Evolutionary conservation across 306 rosid genomes (phyloP).

Genomic region (Vigna angularis): DNA sequence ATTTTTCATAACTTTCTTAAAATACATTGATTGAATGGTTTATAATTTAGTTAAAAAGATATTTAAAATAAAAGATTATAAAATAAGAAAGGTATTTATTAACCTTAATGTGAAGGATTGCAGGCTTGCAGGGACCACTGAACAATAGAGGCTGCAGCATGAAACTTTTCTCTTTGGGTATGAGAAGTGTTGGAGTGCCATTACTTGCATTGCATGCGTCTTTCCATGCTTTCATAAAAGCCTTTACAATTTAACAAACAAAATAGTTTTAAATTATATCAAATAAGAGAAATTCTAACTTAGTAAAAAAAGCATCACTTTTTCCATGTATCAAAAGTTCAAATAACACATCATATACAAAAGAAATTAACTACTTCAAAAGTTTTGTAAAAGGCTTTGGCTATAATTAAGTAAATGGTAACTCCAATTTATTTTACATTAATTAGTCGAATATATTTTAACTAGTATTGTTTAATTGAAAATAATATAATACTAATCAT

Average conservation of each 20-base stretch:
- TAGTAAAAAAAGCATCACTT: too few relatives aligned
- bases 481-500: not conserved
- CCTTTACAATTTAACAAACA: conserved; percentile 41
- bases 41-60: too few relatives aligned
- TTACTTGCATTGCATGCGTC: conserved; percentile 44
- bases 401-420: not conserved
- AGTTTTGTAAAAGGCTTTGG: not conserved
- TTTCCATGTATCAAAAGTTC: not conserved
- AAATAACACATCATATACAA: not conserved
- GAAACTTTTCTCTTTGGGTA: conserved; percentile 53
- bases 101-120: conserved; percentile 35
- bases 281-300: not conserved
- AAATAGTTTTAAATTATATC: not conserved
- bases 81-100: not conserved
- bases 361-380: not conserved
- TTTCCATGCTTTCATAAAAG: conserved; percentile 62
- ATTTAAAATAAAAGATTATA: not conserved
- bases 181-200: conserved; percentile 41
- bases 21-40: too few relatives aligned
- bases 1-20: too few relatives aligned
- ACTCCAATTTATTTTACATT: not conserved
- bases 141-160: conserved; percentile 53
- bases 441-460: not conserved
- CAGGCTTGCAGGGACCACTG: conserved; percentile 22
- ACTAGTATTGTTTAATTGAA: not conserved